A percentile compares a stretch with the other conserved stretches of the same genome.
phyloP scores from a whole-genome alignment of 257 asterid genomes.

The Solanum stenotomum region DNA sequence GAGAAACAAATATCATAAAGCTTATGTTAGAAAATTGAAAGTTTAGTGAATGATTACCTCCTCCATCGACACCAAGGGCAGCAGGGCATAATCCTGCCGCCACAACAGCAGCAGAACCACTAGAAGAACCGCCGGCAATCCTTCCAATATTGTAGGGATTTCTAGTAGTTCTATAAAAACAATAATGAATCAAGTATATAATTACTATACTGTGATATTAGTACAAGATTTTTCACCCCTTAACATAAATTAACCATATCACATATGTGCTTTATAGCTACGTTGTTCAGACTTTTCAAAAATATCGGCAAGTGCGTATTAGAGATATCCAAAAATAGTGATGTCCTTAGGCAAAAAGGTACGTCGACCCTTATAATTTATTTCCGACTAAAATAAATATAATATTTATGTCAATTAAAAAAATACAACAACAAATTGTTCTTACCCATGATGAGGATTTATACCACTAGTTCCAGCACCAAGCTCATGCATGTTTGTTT shows the following conservation, averaged over 20 bases:
- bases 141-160: slow-evolving; percentile 60
- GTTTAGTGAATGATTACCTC: slow-evolving; percentile 37
- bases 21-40: neutral
- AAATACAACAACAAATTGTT: neutral
- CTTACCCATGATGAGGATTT: slow-evolving; percentile 92
- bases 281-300: no score
- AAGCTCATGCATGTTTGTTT: slow-evolving; percentile 94
- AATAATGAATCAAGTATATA: neutral
- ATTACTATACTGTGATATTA: neutral
- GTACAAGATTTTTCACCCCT: neutral
- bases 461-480: slow-evolving; percentile 96
- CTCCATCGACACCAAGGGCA: slow-evolving; percentile 95
- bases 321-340: neutral
- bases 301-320: no score
- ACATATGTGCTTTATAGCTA: neutral
- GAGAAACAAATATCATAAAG: neutral
- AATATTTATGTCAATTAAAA: neutral
- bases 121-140: slow-evolving; percentile 90
- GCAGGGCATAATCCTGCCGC: slow-evolving; percentile 92
- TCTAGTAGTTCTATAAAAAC: slow-evolving; percentile 41
- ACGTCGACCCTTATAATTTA: neutral
- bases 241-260: neutral
- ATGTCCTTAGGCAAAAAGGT: neutral
- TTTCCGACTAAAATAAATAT: neutral
- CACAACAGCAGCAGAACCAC: slow-evolving; percentile 96